Evolutionary conservation across 208 protist species (phyloP).

Genomic region (Vickermania ingenoplastis): DNA sequence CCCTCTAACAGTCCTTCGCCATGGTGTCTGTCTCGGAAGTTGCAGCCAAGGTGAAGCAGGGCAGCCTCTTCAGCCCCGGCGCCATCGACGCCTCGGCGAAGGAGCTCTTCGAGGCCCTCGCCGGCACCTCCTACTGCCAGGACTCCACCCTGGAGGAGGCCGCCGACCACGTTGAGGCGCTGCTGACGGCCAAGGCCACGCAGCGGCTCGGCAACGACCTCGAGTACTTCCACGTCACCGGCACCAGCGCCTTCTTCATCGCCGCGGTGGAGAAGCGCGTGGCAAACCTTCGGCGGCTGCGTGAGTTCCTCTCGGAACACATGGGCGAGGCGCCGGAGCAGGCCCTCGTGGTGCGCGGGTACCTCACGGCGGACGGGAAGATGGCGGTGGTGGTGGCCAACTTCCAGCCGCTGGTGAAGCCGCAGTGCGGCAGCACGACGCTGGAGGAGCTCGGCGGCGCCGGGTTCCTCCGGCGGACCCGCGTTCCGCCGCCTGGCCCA

Average conservation of each 20-base stretch:
- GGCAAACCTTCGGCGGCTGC: constrained; percentile 42
- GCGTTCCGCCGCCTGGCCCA: constrained; percentile 37
- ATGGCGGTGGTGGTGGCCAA: constrained; percentile 46
- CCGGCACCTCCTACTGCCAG: constrained; percentile 32
- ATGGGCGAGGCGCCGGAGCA: constrained; percentile 9
- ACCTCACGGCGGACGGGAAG: constrained; percentile 37
- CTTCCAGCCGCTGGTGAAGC: constrained; percentile 34
- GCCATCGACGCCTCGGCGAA: constrained; percentile 26
- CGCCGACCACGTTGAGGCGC: constrained; percentile 39
- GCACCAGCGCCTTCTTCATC: constrained; percentile 56
- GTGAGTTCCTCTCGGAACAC: constrained; percentile 33
- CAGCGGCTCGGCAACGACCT: constrained; percentile 35
- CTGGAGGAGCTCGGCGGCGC: constrained; percentile 36
- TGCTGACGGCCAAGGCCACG: constrained; percentile 51
- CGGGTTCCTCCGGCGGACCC: constrained; percentile 11
- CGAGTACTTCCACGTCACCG: constrained; percentile 52
- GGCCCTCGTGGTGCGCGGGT: constrained; percentile 24
- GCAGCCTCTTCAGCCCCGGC: constrained; percentile 33
- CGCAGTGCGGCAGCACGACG: constrained; percentile 21
- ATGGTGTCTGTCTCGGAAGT: not conserved
- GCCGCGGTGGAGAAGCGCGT: constrained; percentile 35
- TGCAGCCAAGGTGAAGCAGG: constrained; percentile 12
- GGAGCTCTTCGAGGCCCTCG: constrained; percentile 26
- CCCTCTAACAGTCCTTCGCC: not conserved
- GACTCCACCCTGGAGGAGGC: constrained; percentile 41